Base-by-base conservation (phyloP, 805 yeast species). In the Citeromyces nyonsensis region DNA sequence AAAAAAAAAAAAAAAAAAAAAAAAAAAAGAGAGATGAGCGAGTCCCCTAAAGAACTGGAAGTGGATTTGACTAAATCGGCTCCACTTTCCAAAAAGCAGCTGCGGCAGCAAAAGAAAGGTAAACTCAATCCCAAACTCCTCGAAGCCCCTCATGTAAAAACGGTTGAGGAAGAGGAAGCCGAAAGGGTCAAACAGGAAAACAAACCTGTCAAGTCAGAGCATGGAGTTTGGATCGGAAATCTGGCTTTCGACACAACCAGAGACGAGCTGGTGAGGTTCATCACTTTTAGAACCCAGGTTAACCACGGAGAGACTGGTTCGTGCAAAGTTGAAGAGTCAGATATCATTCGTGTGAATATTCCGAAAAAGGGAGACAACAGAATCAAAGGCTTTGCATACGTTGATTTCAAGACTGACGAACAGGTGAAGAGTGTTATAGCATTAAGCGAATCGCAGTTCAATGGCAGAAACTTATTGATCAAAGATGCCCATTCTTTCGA, bases 211-310 rank as follows among this genome's bases (percentile, higher is more conserved):
- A 47, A 47, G 33, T 65, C 76, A 4, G 69, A 65, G 34, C 69
- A 57, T 44, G 93, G 93, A 29, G 91, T 85, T 25, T 91, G 98
- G 98, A 69, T 91, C 30, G 98, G 98, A 28, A 91, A 91, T 50
- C 56, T 91, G 40, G 66, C 95, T 0, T 91, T 78, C 45, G 91
- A 82, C 33, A 83, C 95, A 4, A 63, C 75, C 0, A 73, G 67
- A 43, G 88, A 79, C 25, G 93, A 85, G 40, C 47, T 91, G 24
- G 57, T 59, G 10, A 63, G 73, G 34, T 84, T 79, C 40, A 53
- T 91, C 6, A 56, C 64, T 2, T 64, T 69, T 7, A 81, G 77
- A 47, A 69, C 88, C 0, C 45, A 56, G 10, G 56, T 49, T 1
- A 47, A 45, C 3, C 47, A 42, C 0, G 35, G 38, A 10, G 28